Percentiles rank a stretch among this genome's conserved stretches.
Evolutionary conservation across 306 rosid species (phyloP).

Genomic region (Vigna radiata): DNA sequence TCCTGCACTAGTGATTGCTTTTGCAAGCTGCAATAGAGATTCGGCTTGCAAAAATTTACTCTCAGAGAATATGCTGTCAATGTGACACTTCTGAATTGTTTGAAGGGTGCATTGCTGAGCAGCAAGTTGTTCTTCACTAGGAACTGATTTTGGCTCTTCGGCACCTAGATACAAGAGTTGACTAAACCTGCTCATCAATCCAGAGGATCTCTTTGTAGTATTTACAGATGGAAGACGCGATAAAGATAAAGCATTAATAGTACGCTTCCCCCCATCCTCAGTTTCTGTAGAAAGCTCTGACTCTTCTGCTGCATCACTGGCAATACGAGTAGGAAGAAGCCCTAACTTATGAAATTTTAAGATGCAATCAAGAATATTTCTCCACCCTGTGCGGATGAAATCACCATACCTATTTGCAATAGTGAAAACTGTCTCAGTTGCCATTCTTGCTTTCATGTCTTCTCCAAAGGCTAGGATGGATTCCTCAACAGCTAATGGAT

Average conservation of each 20-base stretch:
- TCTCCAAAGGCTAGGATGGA: constrained; percentile 85
- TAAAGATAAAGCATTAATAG: constrained; percentile 67
- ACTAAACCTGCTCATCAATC: constrained; percentile 94
- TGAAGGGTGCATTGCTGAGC: constrained; percentile 87
- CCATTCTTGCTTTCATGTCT: constrained; percentile 89
- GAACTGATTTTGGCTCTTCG: constrained; percentile 86
- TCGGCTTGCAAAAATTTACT: constrained; percentile 95
- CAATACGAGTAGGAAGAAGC: constrained; percentile 89
- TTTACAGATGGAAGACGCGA: constrained; percentile 65
- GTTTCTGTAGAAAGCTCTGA: constrained; percentile 74
- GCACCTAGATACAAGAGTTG: constrained; percentile 90
- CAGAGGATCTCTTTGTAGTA: constrained; percentile 85
- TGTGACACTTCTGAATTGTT: constrained; percentile 86
- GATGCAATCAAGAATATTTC: constrained; percentile 91
- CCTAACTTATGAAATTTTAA: constrained; percentile 88
- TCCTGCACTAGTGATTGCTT: constrained; percentile 82
- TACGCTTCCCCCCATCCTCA: constrained; percentile 68
- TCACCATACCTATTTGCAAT: constrained; percentile 94
- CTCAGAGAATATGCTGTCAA: constrained; percentile 87
- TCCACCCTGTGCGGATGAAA: constrained; percentile 89
- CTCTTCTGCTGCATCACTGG: constrained; percentile 87
- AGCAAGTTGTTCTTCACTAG: constrained; percentile 87
- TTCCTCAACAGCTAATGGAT: constrained; percentile 78
- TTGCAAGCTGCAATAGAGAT: constrained; percentile 83
- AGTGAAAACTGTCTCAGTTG: constrained; percentile 89